Base-by-base conservation (phyloP, 176 grass and related monocot genomes). In the Oryza longistaminata region DNA sequence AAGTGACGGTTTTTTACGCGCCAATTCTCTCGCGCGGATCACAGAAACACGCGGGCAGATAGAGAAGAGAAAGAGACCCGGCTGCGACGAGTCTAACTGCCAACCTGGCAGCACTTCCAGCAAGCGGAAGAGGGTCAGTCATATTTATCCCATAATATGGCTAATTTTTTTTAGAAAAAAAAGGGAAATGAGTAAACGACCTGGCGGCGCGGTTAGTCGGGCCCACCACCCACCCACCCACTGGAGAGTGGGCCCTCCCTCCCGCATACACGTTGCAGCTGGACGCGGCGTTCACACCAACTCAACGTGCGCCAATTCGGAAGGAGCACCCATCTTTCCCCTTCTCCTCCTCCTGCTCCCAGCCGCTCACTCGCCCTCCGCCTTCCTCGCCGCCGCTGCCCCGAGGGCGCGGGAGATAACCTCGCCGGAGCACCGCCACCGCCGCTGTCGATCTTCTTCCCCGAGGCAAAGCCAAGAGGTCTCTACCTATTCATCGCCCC, bases 301-400 rank as follows among this genome's bases (percentile, higher is more conserved):
- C 75, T 29, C 7, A 14, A 78, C 75, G 83, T 85, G 84, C 76
- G 76, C 76, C 58, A 80, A 66, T 74, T 73, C 53, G 22, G n/a
- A 60, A 70, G 49, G 49, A 52, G 46, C 62, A 25, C 15, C 77
- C 53, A 1, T 17, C 50, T 40, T 49, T 40, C 39, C 7, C 25
- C 46, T 68, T 9, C 61, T 83, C 39, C 45, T 73, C 9, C 26
- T 22, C 70, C n/a, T 67, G 15, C 61, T 9, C 46, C 64, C 40
- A 39, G 2, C 40, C 77, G 31, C 71, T 52, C 66, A 3, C 53
- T 58, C 53, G 2, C 52, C 26, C 48, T 27, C 79, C 71, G 64
- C 73, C 80, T 42, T 17, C 34, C 49, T 42, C 52, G 76, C 9
- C 40, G 6, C 77, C 24, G 17, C 71, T 46, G 24, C 71, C 71